Base-by-base conservation (phyloP, 345 rosid species). In the Luvunga scandens region DNA sequence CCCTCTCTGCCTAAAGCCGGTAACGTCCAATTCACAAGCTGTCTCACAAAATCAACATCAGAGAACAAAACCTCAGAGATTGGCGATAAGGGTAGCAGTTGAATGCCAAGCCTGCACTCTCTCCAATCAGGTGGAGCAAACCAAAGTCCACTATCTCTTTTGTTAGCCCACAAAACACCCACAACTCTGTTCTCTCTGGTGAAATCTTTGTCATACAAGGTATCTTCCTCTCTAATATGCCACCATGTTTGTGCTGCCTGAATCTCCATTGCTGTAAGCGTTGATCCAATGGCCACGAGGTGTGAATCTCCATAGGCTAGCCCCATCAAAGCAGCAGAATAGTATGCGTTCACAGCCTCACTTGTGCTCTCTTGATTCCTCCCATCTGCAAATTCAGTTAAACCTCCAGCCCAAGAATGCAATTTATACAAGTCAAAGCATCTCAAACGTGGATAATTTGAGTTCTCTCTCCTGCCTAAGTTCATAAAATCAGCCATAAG, bases 321-420 rank as follows among this genome's bases (percentile, higher is more conserved):
- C 57, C 99, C 98, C 85, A 96, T 85, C 73, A 96, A 86, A 62
- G 99, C 95, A 0, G 98, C 95, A 0, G 98, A 91, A 78, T 96
- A 96, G 84, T 96, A 96, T 0, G 90, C 98, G 42, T 92, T 94
- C 70, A 96, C 90, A 2, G 99, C 98, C 81, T 96, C 99, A 22
- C 98, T 91, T 1, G 99, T 91, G 84, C 94, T 96, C 84, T 94
- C 97, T 57, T 96, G 97, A 72, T 94, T 90, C 84, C 99, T 77
- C 42, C 99, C 98, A 77, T 96, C 98, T 0, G 91, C 91, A 28
- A 92, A 94, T 85, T 92, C 98, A 7, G 94, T 94, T 77, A 96
- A 80, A 59, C 99, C 98, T 60, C 97, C 93, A 16, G 98, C 99
- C 98, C 98, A 96, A 33, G 99, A 96, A 80, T 96, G 99, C 76